Percentiles rank a stretch among this genome's conserved stretches.
Conservation (phyloP, 1,284 basidiomycete genomes). For the Heterobasidion annosum region DNA sequence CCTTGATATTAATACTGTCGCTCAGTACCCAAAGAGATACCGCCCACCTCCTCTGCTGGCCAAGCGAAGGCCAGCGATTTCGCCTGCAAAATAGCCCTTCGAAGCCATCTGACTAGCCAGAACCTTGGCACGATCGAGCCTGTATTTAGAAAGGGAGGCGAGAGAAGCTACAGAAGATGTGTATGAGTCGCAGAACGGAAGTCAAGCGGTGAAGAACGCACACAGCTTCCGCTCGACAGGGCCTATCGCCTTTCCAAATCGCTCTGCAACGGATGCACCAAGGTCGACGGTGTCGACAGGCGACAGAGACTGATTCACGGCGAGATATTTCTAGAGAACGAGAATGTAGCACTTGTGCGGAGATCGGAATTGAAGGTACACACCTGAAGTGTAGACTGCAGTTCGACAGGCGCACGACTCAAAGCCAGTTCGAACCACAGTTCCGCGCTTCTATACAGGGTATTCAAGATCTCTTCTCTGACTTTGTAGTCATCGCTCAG, state of each 20-base stretch:
- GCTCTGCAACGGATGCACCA: slow-evolving; percentile 82
- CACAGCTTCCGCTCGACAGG: slow-evolving; percentile 74
- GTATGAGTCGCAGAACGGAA: neutral
- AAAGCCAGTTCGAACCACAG: slow-evolving; percentile 84
- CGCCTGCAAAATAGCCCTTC: slow-evolving; percentile 82
- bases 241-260: slow-evolving; percentile 75
- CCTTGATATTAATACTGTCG: neutral
- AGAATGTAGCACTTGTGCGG: neutral
- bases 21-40: neutral
- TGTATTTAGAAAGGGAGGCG: slow-evolving; percentile 45
- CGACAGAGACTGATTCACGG: slow-evolving; percentile 59
- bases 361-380: neutral
- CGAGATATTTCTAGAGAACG: slow-evolving; percentile 66
- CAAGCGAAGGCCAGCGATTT: slow-evolving; percentile 74
- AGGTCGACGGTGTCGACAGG: slow-evolving; percentile 74
- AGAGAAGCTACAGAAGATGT: slow-evolving; percentile 42
- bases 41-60: slow-evolving; percentile 37
- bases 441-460: slow-evolving; percentile 67
- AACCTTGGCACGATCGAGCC: slow-evolving; percentile 69
- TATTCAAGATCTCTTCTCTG: slow-evolving; percentile 77
- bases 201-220: slow-evolving; percentile 21
- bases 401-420: slow-evolving; percentile 82
- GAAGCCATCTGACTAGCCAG: slow-evolving; percentile 76
- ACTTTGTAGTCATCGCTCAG: slow-evolving; percentile 84
- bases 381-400: slow-evolving; percentile 88